Percentiles rank a stretch among this genome's conserved stretches.
Conservation (phyloP, 768 basidiomycete genomes). For the Phaeotremella fagi region DNA sequence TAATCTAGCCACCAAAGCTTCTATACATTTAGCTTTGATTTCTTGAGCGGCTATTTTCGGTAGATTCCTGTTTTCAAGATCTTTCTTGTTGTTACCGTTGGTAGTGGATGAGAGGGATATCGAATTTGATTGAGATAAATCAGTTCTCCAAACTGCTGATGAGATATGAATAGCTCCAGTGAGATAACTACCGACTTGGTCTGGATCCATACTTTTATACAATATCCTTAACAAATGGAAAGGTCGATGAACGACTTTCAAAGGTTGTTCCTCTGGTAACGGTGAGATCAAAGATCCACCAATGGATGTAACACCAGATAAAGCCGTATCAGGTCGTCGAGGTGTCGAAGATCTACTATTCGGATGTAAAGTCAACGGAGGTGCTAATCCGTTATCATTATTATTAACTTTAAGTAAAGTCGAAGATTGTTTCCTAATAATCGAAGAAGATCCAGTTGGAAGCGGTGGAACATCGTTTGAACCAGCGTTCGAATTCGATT, state of each 20-base stretch:
- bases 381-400: conserved; percentile 4
- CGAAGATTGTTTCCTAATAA: conserved; percentile 12
- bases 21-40: conserved; percentile 27
- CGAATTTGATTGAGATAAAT: conserved; percentile 6
- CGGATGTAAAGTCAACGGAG: conserved; percentile 5
- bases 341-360: background rate
- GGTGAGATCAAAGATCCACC: conserved; percentile 34
- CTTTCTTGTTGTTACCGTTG: background rate
- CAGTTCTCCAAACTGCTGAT: conserved; percentile 28
- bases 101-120: background rate
- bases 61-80: too few species aligned
- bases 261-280: conserved; percentile 32
- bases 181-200: conserved; percentile 22
- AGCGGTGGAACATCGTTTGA: conserved; percentile 5
- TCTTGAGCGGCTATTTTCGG: conserved; percentile 36
- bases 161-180: conserved; percentile 32
- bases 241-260: conserved; percentile 23
- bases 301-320: conserved; percentile 9
- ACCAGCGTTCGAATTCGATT: background rate
- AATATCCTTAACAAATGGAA: conserved; percentile 37
- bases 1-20: conserved; percentile 22
- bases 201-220: conserved; percentile 32
- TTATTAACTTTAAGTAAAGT: background rate
- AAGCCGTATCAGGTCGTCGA: background rate
- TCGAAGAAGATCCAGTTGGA: too few species aligned